Evolutionary conservation across 2,329 filamentous ascomycete species (phyloP).

Genomic region (Claviceps arundinis): DNA sequence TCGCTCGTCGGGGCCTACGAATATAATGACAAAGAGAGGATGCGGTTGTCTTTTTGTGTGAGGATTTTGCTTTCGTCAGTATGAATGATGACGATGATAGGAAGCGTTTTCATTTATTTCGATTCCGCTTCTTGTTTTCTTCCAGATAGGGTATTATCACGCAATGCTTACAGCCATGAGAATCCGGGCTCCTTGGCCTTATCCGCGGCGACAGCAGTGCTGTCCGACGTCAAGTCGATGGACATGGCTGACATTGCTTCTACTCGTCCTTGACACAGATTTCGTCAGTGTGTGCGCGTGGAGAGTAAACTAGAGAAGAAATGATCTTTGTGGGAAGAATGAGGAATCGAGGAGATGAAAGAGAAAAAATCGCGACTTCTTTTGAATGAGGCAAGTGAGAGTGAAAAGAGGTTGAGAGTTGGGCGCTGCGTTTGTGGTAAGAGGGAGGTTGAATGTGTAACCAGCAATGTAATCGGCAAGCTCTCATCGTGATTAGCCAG

Average conservation of each 20-base stretch:
- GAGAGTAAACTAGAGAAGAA: not conserved
- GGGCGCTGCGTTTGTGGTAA: not conserved
- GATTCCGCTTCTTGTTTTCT: not conserved
- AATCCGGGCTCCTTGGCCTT: slow-evolving; percentile 10
- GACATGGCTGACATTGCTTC: slow-evolving; percentile 5
- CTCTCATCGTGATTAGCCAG: not conserved
- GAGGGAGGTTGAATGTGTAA: not conserved
- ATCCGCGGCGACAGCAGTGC: slow-evolving; percentile 3
- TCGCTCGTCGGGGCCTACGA: slow-evolving; percentile 37
- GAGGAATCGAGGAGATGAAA: not conserved
- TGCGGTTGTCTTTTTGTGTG: slow-evolving; percentile 30
- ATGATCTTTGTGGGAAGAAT: not conserved
- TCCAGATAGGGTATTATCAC: not conserved
- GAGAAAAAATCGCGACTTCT: not conserved
- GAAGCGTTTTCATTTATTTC: not conserved
- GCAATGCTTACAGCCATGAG: slow-evolving; percentile 25
- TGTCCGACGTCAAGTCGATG: not conserved
- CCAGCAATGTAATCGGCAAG: not conserved
- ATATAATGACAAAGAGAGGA: slow-evolving; percentile 39
- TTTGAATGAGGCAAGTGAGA: not conserved
- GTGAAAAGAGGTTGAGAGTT: not conserved
- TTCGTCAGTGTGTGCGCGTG: not conserved
- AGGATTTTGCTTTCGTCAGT: not conserved
- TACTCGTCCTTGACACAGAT: not conserved
- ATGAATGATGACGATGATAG: not conserved